Evolutionary conservation across 345 rosid genomes (phyloP).

Genomic region (Geranium rotundifolium): DNA sequence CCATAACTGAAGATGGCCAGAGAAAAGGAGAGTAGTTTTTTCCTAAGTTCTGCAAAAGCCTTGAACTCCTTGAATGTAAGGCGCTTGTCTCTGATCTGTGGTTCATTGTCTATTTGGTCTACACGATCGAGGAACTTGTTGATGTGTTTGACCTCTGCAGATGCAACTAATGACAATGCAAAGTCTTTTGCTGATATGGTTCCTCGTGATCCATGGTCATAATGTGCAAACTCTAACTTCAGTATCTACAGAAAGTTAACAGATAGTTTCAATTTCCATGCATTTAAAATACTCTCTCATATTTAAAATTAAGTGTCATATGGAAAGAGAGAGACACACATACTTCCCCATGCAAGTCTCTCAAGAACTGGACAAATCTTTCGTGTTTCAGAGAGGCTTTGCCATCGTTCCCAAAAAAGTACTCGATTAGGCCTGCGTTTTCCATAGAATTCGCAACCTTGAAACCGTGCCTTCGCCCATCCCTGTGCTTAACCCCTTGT

Average conservation of each 20-base stretch:
- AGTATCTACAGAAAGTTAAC: slow-evolving; percentile 25
- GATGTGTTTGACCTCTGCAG: slow-evolving; percentile 75
- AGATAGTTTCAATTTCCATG: slow-evolving; percentile 7
- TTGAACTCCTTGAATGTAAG: slow-evolving; percentile 50
- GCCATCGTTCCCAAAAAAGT: slow-evolving; percentile 87
- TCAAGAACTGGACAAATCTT: slow-evolving; percentile 64
- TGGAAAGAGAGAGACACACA: slow-evolving; percentile 3
- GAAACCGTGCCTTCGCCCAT: slow-evolving; percentile 57
- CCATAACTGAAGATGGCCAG: slow-evolving; percentile 59
- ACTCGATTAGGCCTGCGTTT: slow-evolving; percentile 75
- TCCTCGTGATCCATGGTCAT: slow-evolving; percentile 28
- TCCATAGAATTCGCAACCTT: slow-evolving; percentile 55
- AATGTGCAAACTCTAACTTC: slow-evolving; percentile 55
- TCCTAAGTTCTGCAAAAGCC: slow-evolving; percentile 64
- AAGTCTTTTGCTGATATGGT: slow-evolving; percentile 61
- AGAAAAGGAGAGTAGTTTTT: slow-evolving; percentile 43
- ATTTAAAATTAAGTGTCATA: slow-evolving; percentile 19
- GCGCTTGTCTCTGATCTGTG: slow-evolving; percentile 39
- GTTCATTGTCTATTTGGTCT: slow-evolving; percentile 36
- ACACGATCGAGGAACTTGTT: slow-evolving; percentile 57
- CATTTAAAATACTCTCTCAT: too few relatives aligned
- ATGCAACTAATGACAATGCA: slow-evolving; percentile 86
- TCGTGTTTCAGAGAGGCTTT: slow-evolving; percentile 47
- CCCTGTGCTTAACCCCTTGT: slow-evolving; percentile 62
- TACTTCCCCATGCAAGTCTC: slow-evolving; percentile 68